Evolutionary conservation across 2,329 filamentous ascomycete genomes (phyloP).

Genomic region (Aspergillus caelatus): DNA sequence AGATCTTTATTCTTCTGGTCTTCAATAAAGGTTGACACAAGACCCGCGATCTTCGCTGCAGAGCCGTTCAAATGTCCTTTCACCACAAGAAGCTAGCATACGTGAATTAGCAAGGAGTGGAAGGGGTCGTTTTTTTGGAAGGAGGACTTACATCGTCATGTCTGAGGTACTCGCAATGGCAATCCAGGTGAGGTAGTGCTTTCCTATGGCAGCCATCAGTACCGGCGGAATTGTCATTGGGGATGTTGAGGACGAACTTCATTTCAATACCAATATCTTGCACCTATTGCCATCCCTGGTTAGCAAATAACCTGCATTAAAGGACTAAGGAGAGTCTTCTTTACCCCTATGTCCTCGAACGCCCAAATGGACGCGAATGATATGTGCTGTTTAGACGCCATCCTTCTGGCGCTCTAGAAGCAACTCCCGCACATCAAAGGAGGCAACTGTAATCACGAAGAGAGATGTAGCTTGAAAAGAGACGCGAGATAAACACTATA

Average conservation of each 20-base stretch:
- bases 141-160: slow-evolving; percentile 25
- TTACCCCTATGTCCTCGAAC: slow-evolving; percentile 36
- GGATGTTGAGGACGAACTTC: slow-evolving; percentile 20
- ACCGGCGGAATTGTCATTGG: neutral
- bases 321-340: neutral
- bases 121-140: neutral
- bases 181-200: slow-evolving; percentile 8
- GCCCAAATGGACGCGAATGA: slow-evolving; percentile 37
- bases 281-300: slow-evolving; percentile 20
- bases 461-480: too few species aligned
- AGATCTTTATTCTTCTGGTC: slow-evolving; percentile 34
- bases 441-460: neutral
- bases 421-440: neutral
- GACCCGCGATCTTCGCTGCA: slow-evolving; percentile 13
- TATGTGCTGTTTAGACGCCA: slow-evolving; percentile 25
- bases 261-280: slow-evolving; percentile 26
- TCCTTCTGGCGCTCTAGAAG: slow-evolving; percentile 1
- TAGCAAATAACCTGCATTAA: neutral
- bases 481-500: neutral
- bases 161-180: slow-evolving; percentile 27
- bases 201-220: slow-evolving; percentile 16
- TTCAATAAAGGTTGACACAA: slow-evolving; percentile 30
- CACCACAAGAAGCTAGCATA: neutral
- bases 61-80: slow-evolving; percentile 1
- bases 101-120: neutral